Evolutionary conservation across 176 grass and related monocot genomes (phyloP), one percentile per base, ranked within the genome.

Genomic region (Lolium perenne): DNA sequence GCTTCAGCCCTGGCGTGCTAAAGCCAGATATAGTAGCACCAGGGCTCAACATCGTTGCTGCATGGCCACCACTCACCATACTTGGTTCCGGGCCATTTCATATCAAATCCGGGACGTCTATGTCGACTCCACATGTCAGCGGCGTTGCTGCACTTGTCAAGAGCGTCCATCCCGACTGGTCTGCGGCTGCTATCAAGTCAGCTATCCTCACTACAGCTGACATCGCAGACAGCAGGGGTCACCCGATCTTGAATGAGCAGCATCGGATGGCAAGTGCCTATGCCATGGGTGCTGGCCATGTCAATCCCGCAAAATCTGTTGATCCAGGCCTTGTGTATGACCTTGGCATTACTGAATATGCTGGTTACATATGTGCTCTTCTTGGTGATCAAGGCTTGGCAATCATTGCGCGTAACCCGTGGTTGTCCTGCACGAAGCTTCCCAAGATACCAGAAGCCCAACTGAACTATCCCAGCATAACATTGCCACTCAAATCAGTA

Each of bases 1-100:
- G 14, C 0, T 67, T 4, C 64, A 67, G 64, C 64, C 64, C 64
- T 3, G 29, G 64, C 16, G 64, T 67, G 64, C 64, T 67, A 67
- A 67, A 67, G 64, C 64, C 64, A 67, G 64, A 67, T 38, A 67
- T 67, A 67, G 17, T 67, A 67, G 64, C 64, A 67, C 64, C 64
- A 15, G 64, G 64, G 63, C 63, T 66, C 29, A 66, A 66, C 63
- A 66, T 66, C 63, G 15, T 38, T 66, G 63, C 63, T 66, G 63
- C 63, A 66, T 66, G 63, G 63, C 26, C 63, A 66, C 29, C 63
- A 3, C 63, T 16, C 63, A 66, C 63, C 26, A 66, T 66, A 16
- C 26, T 66, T 66, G 63, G 63, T 35, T 66, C 63, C 35, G 26
- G 63, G 63, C 63, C 63, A 66, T 66, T 66, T 2, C 13, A 35